These are phyloP conservation scores for Hymenotorrendiella dingleyae DNA, from an alignment of 2,329 filamentous ascomycete genomes.

Conservation along the genomic window DNA sequence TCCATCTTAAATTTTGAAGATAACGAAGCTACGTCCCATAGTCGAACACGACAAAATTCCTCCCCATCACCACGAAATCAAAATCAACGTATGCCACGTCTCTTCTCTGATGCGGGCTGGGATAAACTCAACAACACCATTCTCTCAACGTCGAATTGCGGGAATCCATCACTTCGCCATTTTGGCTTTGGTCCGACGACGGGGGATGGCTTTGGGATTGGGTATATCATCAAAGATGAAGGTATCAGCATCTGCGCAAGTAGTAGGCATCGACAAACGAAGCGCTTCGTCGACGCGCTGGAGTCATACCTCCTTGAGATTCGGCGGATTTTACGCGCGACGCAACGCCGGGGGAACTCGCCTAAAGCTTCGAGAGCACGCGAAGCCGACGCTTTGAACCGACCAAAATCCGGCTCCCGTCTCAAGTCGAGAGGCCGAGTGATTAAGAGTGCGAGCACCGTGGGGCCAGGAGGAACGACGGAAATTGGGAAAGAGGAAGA, in stretches of 20 bases:
- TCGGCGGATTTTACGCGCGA: slow-evolving; percentile 72
- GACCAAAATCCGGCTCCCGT: slow-evolving; percentile 34
- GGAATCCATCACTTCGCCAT: slow-evolving; percentile 87
- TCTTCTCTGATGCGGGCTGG: slow-evolving; percentile 89
- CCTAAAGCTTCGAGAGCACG: slow-evolving; percentile 51
- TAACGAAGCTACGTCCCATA: slow-evolving; percentile 30
- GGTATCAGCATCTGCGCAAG: slow-evolving; percentile 85
- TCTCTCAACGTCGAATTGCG: slow-evolving; percentile 96
- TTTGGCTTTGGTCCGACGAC: slow-evolving; percentile 96
- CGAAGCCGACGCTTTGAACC: slow-evolving; percentile 46
- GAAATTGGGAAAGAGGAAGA: slow-evolving; percentile 26
- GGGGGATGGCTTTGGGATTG: slow-evolving; percentile 91
- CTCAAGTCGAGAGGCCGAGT: slow-evolving; percentile 68
- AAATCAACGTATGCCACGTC: slow-evolving; percentile 56
- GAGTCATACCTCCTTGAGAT: slow-evolving; percentile 91
- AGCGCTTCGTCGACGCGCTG: slow-evolving; percentile 80
- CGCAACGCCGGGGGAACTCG: slow-evolving; percentile 45
- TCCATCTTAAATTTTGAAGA: slow-evolving; percentile 42
- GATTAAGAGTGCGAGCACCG: slow-evolving; percentile 48
- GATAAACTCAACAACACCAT: slow-evolving; percentile 94
- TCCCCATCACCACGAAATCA: slow-evolving; percentile 44
- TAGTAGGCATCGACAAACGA: slow-evolving; percentile 90
- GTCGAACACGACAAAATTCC: slow-evolving; percentile 45
- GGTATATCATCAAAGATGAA: slow-evolving; percentile 98
- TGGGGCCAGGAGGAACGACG: neutral